These are phyloP conservation scores for Lichtheimia hyalospora DNA, from an alignment of 371 early-diverging fungal species.

Conservation along the genomic window DNA sequence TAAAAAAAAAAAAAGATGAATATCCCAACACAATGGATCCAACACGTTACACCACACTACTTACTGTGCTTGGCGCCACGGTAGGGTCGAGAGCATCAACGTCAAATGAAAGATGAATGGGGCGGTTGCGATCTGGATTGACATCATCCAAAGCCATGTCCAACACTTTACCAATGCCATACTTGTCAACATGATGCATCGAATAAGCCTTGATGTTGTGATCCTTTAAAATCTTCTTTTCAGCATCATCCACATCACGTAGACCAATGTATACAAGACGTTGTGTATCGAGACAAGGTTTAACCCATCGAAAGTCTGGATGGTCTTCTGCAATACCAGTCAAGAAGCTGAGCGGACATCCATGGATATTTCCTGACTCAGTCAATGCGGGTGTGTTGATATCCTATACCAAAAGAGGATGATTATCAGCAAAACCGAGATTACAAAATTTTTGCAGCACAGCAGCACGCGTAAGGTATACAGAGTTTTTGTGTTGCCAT, in stretches of 20 bases:
- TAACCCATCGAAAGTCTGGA: constrained; percentile 82
- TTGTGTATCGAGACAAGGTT: constrained; percentile 72
- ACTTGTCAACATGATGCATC: constrained; percentile 96
- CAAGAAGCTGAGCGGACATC: constrained; percentile 92
- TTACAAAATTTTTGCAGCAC: too few relatives aligned
- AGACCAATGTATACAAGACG: constrained; percentile 95
- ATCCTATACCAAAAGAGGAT: constrained; percentile 52
- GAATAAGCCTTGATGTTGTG: constrained; percentile 89
- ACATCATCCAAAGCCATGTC: constrained; percentile 93
- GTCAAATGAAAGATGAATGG: constrained; percentile 93
- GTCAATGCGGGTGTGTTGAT: constrained; percentile 94
- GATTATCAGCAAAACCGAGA: too few relatives aligned
- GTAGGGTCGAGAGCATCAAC: constrained; percentile 96
- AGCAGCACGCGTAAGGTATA: too few relatives aligned
- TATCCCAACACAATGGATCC: not conserved
- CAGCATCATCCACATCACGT: constrained; percentile 89
- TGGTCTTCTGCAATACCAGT: constrained; percentile 78
- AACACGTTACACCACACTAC: constrained; percentile 1
- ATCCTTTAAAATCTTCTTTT: constrained; percentile 80
- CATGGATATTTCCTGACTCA: constrained; percentile 93
- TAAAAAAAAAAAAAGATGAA: not conserved
- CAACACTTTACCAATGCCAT: constrained; percentile 93
- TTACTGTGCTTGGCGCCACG: constrained; percentile 92
- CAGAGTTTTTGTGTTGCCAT: too few relatives aligned
- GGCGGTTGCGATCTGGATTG: constrained; percentile 75